Percentiles rank a stretch among this genome's conserved stretches.
phyloP scores from a whole-genome alignment of 768 basidiomycete genomes.

The Tubosaeta brunneosetosa region DNA sequence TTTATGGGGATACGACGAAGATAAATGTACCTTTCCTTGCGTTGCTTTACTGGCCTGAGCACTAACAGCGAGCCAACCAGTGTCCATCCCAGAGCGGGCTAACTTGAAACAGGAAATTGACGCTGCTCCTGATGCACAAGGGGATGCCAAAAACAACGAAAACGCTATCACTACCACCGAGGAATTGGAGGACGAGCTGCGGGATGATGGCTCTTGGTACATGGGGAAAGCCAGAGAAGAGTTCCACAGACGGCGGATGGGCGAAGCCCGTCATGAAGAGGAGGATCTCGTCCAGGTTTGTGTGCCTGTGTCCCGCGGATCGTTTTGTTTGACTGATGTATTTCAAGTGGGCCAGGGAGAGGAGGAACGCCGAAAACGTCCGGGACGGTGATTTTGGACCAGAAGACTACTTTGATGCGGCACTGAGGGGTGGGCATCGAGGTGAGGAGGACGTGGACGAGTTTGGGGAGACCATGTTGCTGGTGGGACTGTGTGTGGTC shows the following conservation, averaged over 20 bases:
- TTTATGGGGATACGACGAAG: slow-evolving; percentile 59
- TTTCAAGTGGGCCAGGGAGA: slow-evolving; percentile 71
- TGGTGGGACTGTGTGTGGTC: slow-evolving; percentile 66
- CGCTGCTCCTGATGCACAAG: slow-evolving; percentile 3
- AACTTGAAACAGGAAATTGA: slow-evolving; percentile 25
- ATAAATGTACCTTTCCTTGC: slow-evolving; percentile 26
- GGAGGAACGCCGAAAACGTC: slow-evolving; percentile 66
- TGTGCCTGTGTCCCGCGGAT: background rate
- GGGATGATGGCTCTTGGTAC: slow-evolving; percentile 71
- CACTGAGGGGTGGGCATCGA: slow-evolving; percentile 52
- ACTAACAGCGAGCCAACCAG: slow-evolving; percentile 14
- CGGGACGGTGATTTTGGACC: slow-evolving; percentile 72
- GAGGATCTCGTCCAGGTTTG: slow-evolving; percentile 71
- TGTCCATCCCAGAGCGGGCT: slow-evolving; percentile 22
- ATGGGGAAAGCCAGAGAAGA: slow-evolving; percentile 79
- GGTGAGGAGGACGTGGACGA: slow-evolving; percentile 67
- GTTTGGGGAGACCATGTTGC: slow-evolving; percentile 73
- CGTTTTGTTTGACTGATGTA: slow-evolving; percentile 3
- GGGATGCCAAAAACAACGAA: slow-evolving; percentile 4
- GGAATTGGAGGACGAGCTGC: slow-evolving; percentile 25
- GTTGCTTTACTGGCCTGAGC: background rate
- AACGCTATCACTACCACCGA: slow-evolving; percentile 15
- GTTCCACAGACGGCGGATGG: slow-evolving; percentile 53
- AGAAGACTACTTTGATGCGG: slow-evolving; percentile 78
- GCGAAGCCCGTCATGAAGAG: slow-evolving; percentile 46